Conservation (phyloP, 345 rosid genomes). For the Erysimum cheiranthoides region DNA sequence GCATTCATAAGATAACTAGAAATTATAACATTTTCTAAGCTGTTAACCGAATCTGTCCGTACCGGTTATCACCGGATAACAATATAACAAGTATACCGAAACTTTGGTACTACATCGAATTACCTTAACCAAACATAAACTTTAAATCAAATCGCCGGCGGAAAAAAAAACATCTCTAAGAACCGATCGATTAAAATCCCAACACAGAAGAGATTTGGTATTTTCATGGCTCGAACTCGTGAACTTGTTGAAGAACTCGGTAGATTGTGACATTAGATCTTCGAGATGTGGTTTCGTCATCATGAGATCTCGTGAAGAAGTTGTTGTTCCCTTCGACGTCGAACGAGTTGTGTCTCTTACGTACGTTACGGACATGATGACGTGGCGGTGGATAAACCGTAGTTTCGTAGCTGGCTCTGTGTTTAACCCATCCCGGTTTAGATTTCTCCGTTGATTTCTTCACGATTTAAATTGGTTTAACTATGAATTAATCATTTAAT, state of each 20-base stretch:
- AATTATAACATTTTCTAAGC: constrained; percentile 5
- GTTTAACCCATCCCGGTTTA: constrained; percentile 44
- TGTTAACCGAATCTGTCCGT: constrained; percentile 29
- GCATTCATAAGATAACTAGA: constrained; percentile 10
- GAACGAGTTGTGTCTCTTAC: constrained; percentile 45
- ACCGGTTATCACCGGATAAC: constrained; percentile 29
- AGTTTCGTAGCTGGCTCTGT: constrained; percentile 40
- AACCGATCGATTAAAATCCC: constrained; percentile 13
- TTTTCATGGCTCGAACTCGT: constrained; percentile 33
- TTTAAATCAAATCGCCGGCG: constrained; percentile 22
- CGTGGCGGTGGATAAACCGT: constrained; percentile 39
- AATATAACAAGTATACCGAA: constrained; percentile 41
- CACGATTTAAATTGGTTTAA: background rate
- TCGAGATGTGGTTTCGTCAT: constrained; percentile 41
- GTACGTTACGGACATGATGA: constrained; percentile 45
- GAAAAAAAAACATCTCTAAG: constrained; percentile 22
- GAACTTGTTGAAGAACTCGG: constrained; percentile 40
- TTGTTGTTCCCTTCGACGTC: constrained; percentile 21
- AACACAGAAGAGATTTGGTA: background rate
- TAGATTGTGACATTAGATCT: constrained; percentile 37
- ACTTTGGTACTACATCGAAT: constrained; percentile 29
- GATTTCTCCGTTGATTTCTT: constrained; percentile 37
- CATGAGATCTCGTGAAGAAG: constrained; percentile 38
- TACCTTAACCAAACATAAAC: constrained; percentile 15
- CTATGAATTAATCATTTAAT: background rate